These are phyloP conservation scores for Excoecaria agallocha DNA, from an alignment of 345 rosid species.

Conservation along the genomic window DNA sequence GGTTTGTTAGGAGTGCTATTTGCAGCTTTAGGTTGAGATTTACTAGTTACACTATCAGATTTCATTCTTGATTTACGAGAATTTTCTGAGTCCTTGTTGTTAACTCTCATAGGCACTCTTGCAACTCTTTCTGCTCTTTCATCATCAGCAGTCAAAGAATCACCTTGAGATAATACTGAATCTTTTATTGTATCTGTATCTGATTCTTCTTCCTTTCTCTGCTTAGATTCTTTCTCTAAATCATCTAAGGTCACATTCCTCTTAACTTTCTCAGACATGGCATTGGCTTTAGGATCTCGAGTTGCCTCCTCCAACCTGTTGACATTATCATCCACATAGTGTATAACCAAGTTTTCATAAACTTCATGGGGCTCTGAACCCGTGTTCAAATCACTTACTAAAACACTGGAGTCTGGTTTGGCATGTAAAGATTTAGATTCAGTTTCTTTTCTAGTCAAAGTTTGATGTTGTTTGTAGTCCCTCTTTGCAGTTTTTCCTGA, in stretches of 20 bases:
- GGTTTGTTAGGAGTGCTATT: constrained; percentile 32
- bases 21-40: constrained; percentile 20
- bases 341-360: constrained; percentile 54
- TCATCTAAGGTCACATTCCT: constrained; percentile 38
- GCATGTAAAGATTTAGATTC: constrained; percentile 43
- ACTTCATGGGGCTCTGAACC: constrained; percentile 56
- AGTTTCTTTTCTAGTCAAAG: constrained; percentile 38
- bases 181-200: constrained; percentile 53
- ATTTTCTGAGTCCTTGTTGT: constrained; percentile 24
- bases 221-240: constrained; percentile 39
- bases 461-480: constrained; percentile 44
- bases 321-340: constrained; percentile 56
- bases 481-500: constrained; percentile 47
- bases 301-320: constrained; percentile 42
- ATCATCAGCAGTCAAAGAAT: constrained; percentile 42
- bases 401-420: constrained; percentile 34
- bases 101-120: constrained; percentile 28
- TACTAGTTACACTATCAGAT: constrained; percentile 30
- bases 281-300: constrained; percentile 29
- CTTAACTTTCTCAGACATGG: constrained; percentile 18
- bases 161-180: constrained; percentile 57
- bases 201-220: constrained; percentile 49
- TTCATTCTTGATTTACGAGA: constrained; percentile 23
- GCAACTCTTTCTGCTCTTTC: constrained; percentile 45
- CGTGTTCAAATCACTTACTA: constrained; percentile 55